Base-by-base conservation (phyloP, 495 filamentous ascomycete species). In the Lasiosphaeris hirsuta region DNA sequence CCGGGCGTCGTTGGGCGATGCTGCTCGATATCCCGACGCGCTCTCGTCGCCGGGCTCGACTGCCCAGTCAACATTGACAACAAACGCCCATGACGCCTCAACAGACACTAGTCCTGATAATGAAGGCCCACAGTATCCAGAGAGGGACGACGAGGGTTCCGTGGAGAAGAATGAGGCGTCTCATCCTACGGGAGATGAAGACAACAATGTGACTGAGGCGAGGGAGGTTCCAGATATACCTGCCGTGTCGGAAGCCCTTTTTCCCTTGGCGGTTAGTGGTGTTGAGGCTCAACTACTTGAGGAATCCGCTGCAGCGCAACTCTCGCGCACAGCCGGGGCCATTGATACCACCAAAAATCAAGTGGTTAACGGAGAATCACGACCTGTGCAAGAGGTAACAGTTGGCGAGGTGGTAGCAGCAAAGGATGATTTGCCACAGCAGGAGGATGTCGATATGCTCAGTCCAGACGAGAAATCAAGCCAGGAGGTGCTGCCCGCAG, bases 71-170 rank as follows among this genome's bases (percentile, higher is more conserved):
- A 67, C 69, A 35, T 66, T 68, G 3, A 76, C 74, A 3, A 73
- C 74, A 3, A 67, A 58, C 1, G 56, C 72, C 2, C 73, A 77
- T 71, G 69, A 77, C 41, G 66, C 63, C 0, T 75, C 80, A 1
- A 72, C 78, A 1, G 77, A 80, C 57, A 81, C 82, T 2, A 81
- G 78, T 56, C 78, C 82, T 1, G 80, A 82, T 59, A 75, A 76
- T 45, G 81, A 83, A 39, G 70, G 68, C 34, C 68, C 75, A 23
- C 68, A 77, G 61, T 70, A 69, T 63, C 38, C 64, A 38, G 69
- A 71, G n/a, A 61, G 35, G 45, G 62, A 52, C 17, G 75, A 74
- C 9, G 64, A 71, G 35, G 72, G 71, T 39, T 46, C 33, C 1
- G 56, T 35, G 18, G 23, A 56, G 15, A 54, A 59, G 23, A 0